phyloP scores from a whole-genome alignment of 768 basidiomycete species.

The Trametes elegans region DNA sequence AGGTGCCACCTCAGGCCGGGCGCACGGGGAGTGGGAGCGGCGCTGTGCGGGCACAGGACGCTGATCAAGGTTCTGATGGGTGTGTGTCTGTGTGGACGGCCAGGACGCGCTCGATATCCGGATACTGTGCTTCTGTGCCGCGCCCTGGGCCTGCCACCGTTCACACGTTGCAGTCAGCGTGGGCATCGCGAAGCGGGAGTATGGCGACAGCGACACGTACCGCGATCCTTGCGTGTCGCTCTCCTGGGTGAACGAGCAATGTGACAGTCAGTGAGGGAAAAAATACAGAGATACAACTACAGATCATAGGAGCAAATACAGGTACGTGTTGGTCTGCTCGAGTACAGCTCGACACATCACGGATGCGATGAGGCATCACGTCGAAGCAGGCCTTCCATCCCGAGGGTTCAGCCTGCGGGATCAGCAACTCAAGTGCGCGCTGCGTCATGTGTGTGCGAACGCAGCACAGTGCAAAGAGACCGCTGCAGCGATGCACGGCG shows the following conservation, averaged over 20 bases:
- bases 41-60: not conserved
- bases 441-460: no score
- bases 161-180: constrained; percentile 2
- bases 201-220: not conserved
- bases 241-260: not conserved
- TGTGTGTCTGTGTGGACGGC: not conserved
- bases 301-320: not conserved
- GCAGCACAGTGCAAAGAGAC: no score
- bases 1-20: constrained; percentile 1
- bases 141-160: no score
- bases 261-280: not conserved
- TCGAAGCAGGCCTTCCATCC: not conserved
- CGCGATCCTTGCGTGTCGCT: not conserved
- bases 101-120: constrained; percentile 1
- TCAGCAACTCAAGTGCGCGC: not conserved
- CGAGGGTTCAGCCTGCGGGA: not conserved
- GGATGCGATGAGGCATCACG: not conserved
- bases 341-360: no score
- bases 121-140: constrained; percentile 3
- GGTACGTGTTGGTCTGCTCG: no score
- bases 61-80: constrained; percentile 10
- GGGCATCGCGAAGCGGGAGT: not conserved
- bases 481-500: not conserved
- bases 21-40: not conserved
- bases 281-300: not conserved